Conservation (phyloP, 2,329 filamentous ascomycete genomes). For the Claviceps pusilla region DNA sequence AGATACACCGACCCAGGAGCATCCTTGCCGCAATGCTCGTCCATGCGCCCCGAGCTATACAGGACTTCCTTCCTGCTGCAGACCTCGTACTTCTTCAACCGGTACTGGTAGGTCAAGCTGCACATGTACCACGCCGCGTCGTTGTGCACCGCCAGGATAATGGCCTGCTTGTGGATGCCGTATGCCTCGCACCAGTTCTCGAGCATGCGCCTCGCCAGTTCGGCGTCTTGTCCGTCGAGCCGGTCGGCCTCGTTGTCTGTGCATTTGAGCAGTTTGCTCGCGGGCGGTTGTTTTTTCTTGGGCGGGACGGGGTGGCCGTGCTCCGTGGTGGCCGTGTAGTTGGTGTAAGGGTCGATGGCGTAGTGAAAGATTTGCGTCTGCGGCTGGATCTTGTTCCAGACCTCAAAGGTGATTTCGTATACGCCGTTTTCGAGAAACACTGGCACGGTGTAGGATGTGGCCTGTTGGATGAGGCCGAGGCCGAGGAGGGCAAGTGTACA, state of each 20-base stretch:
- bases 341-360: neutral
- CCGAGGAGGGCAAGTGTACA: neutral
- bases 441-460: neutral
- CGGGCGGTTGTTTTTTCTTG: neutral
- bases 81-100: neutral
- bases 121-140: constrained; percentile 4
- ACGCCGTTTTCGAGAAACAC: neutral
- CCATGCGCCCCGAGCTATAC: neutral
- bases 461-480: neutral
- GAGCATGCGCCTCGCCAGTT: constrained; percentile 2
- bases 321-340: neutral
- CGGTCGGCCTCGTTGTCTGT: no score
- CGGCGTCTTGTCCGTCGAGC: neutral
- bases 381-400: neutral
- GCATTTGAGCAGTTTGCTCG: neutral
- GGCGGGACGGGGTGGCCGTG: neutral
- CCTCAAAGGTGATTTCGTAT: neutral
- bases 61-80: neutral
- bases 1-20: neutral
- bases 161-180: neutral
- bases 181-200: constrained; percentile 5
- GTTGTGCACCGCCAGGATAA: constrained; percentile 2
- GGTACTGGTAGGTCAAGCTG: neutral
- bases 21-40: neutral
- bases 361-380: neutral